Base-by-base conservation (phyloP, 2,329 filamentous ascomycete genomes). In the Penicillium paneum region DNA sequence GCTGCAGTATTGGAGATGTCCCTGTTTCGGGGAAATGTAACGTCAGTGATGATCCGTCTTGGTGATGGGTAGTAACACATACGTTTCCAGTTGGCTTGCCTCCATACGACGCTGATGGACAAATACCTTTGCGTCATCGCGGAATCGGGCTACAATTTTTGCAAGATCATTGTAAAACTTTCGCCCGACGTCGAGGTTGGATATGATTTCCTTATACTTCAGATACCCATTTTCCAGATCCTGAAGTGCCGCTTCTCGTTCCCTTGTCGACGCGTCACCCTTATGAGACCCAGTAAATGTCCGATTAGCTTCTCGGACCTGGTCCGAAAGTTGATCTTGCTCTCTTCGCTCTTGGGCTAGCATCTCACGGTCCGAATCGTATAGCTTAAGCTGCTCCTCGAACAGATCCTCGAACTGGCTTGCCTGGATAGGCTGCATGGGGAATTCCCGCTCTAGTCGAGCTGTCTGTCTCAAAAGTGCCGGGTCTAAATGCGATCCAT, bases 101-200 rank as follows among this genome's bases (percentile, higher is more conserved):
- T 97, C 93, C 60, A 88, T 84, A 47, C 91, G 83, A 49, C 94
- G 81, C 67, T 91, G 84, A 28, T 91, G 87, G 0, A 89, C 88
- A 80, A 95, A 97, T 1, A 81, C 83, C 61, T 83, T 83, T 54
- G 86, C 86, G 34, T 90, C 89, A 62, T 97, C 93, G 17, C 91
- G 81, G 71, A 97, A 97, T 10, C 87, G 81, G 35, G 85, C 87
- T 0, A 96, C 89, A 58, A 97, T 91, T 73, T 88, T 90, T 43
- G 89, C 90, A 5, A 99, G 81, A 67, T 97, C 92, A 64, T 99
- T 99, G 77, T 97, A 99, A 70, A 99, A 99, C 71, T 94, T 97
- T 49, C 93, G 81, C 0, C 91, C 94, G 0, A 89, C 90, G 61
- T 97, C 93, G 3, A 97, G 81, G 68, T 97, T 96, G 61, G 84